Base-by-base conservation (phyloP, 2,329 filamentous ascomycete genomes). In the Xylariaceae sp. region DNA sequence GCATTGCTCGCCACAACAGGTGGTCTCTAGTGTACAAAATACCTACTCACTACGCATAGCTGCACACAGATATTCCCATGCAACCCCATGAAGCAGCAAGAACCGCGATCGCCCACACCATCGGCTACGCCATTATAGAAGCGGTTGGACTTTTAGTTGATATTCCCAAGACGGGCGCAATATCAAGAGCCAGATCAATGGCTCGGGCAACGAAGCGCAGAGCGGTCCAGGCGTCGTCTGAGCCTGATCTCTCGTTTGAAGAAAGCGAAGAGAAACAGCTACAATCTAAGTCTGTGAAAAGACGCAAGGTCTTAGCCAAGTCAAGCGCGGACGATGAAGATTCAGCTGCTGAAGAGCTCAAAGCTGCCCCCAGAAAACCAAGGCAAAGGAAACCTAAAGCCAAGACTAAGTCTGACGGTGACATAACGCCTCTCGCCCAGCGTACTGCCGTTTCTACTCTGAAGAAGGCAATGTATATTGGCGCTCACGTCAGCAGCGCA, bases 401-500 rank as follows among this genome's bases (percentile, higher is more conserved):
- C 9, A 74, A 73, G 51, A 59, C 65, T 13, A 73, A 73, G 53
- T 58, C 61, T 5, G 41, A 29, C 21, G 74, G 74, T 26, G 73
- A 76, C 51, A 62, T 63, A 22, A 82, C 83, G 76, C 84, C 88
- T 0, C 71, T 96, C 1, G 86, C 84, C 18, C 74, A 78, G 22
- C 81, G 94, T 34, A 92, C 90, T 0, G 72, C 78, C 4, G 70
- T 84, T 29, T 62, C 71, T 12, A 82, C 84, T 1, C 76, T 92
- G 57, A 85, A 86, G 68, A 80, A 77, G 68, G 71, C 77, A 12
- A 88, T 96, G 80, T 86, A 88, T 65, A 86, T 99, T 51, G 94
- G 94, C 15, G 94, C 94, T 0, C 94, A 99, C 70, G 90, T 97
- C 57, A 94, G 88, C 70, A 85, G 82, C 58, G 91, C 94, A 26